Conservation (phyloP, 1,139 yeast genomes). For the Groenewaldozyma auringiensis region DNA sequence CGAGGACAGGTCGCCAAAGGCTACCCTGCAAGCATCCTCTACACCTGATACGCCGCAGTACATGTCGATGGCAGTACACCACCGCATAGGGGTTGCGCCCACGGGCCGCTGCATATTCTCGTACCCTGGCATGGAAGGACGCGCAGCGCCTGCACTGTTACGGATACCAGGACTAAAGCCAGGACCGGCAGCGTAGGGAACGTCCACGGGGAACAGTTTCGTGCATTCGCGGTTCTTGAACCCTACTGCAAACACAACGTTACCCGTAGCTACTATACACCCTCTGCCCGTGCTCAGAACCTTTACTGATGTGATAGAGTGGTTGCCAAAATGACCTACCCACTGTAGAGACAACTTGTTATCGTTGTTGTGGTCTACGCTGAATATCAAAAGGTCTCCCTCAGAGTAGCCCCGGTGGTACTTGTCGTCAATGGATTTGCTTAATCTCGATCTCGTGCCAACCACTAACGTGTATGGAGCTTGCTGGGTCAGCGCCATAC, state of each 20-base stretch:
- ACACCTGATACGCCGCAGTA: not conserved
- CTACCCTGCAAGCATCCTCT: not conserved
- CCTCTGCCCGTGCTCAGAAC: not conserved
- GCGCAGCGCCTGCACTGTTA: no score
- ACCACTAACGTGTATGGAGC: not conserved
- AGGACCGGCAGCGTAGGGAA: no score
- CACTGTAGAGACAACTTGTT: not conserved
- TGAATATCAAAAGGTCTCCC: not conserved
- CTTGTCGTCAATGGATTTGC: not conserved
- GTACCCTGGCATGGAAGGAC: no score
- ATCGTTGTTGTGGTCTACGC: not conserved
- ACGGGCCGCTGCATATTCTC: no score
- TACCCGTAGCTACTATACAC: not conserved
- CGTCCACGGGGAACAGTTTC: not conserved
- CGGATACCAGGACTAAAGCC: no score
- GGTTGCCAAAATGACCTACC: conserved; percentile 3
- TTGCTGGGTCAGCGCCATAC: not conserved
- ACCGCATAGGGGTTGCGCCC: not conserved
- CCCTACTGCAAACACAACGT: not conserved
- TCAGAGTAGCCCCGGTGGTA: not conserved
- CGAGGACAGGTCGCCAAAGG: not conserved
- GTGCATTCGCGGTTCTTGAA: not conserved
- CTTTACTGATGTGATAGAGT: not conserved
- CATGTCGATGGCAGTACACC: not conserved
- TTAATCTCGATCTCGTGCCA: not conserved